A percentile compares a stretch with the other conserved stretches of the same genome.
phyloP scores from a whole-genome alignment of 139 green algal genomes.

The Yamagishiella unicocca region DNA sequence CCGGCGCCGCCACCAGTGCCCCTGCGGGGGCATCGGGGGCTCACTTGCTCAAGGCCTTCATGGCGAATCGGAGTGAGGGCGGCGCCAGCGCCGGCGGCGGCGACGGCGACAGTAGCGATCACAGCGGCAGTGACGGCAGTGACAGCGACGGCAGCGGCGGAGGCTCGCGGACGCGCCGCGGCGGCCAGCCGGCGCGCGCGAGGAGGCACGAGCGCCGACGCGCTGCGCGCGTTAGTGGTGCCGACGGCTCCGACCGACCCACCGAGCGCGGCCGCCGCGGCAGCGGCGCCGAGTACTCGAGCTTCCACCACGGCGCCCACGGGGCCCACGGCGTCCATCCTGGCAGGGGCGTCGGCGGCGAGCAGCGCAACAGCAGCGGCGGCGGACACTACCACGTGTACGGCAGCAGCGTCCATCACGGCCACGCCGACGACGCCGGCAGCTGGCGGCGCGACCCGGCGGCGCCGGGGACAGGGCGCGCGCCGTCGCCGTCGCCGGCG shows the following conservation, averaged over 20 bases:
- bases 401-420: constrained; percentile 9
- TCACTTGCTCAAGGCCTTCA: not conserved
- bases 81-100: not conserved
- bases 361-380: too few relatives aligned
- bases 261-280: not conserved
- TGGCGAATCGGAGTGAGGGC: not conserved
- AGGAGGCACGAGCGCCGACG: constrained; percentile 40
- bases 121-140: not conserved
- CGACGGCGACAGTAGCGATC: not conserved
- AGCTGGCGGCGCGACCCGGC: constrained; percentile 10
- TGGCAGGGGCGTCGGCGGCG: not conserved
- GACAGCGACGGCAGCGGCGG: constrained; percentile 12
- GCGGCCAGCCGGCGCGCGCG: constrained; percentile 12
- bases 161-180: not conserved
- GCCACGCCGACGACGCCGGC: constrained; percentile 17
- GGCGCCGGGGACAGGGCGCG: not conserved
- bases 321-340: not conserved
- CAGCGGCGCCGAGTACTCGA: constrained; percentile 4
- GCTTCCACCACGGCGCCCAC: constrained; percentile 13
- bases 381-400: constrained; percentile 20
- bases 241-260: not conserved
- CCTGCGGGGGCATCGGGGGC: not conserved
- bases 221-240: constrained; percentile 1
- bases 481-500: not conserved
- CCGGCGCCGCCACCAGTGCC: not conserved